Conservation (phyloP, 352 stramenopile species). For the Phytophthora podocarpi region DNA sequence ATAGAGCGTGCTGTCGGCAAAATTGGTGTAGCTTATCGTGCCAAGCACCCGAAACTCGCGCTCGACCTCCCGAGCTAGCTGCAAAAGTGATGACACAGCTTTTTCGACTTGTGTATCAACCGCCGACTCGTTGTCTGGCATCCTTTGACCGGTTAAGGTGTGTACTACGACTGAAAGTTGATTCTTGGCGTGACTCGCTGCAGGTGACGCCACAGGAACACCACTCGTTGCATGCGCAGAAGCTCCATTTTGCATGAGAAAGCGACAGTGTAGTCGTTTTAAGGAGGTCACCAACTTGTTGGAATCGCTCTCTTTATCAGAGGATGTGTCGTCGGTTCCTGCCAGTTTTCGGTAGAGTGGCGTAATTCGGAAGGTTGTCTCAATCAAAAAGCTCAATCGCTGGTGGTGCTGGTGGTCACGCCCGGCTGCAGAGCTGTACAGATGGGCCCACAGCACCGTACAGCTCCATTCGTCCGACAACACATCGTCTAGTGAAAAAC, state of each 20-base stretch:
- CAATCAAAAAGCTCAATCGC: slow-evolving; percentile 64
- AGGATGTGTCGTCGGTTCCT: not conserved
- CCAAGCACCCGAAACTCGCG: slow-evolving; percentile 55
- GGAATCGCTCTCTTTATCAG: slow-evolving; percentile 2
- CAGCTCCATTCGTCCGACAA: slow-evolving; percentile 71
- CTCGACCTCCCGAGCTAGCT: slow-evolving; percentile 38
- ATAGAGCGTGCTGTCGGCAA: slow-evolving; percentile 52
- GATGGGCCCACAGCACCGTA: slow-evolving; percentile 73
- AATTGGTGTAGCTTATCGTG: slow-evolving; percentile 52
- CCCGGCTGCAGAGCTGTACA: slow-evolving; percentile 49
- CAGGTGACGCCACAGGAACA: slow-evolving; percentile 25
- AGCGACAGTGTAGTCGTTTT: slow-evolving; percentile 20
- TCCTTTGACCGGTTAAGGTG: slow-evolving; percentile 10
- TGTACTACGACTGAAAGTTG: slow-evolving; percentile 24
- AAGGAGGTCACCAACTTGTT: slow-evolving; percentile 1
- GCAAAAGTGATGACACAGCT: slow-evolving; percentile 27
- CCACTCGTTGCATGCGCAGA: slow-evolving; percentile 12
- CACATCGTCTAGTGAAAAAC: slow-evolving; percentile 53
- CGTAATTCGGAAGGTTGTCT: slow-evolving; percentile 54
- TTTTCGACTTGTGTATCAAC: slow-evolving; percentile 17
- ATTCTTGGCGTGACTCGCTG: slow-evolving; percentile 19
- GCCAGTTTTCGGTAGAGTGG: slow-evolving; percentile 35
- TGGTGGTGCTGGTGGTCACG: slow-evolving; percentile 46
- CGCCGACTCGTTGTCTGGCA: not conserved
- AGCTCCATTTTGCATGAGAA: slow-evolving; percentile 20